These are phyloP conservation scores for Lepidium sativum DNA, from an alignment of 345 rosid species.

Conservation along the genomic window DNA sequence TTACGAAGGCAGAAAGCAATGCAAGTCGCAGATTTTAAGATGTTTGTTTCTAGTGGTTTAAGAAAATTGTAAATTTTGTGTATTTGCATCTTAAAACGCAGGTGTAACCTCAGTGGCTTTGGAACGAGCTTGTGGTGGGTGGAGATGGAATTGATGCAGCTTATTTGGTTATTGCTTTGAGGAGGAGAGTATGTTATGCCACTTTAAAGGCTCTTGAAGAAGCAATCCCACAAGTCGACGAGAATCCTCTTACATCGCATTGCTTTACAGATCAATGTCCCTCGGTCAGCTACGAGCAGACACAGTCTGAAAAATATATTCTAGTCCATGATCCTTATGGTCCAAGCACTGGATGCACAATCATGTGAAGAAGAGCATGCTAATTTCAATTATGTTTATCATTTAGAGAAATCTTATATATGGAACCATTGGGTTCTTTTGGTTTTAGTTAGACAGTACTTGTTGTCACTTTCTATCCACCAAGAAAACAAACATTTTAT, in stretches of 20 bases:
- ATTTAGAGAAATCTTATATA: constrained; percentile 19
- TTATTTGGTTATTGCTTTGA: constrained; percentile 24
- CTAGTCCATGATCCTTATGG: no score
- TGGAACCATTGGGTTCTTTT: constrained; percentile 11
- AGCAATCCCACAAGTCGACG: no score
- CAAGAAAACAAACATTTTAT: no score
- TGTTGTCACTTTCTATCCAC: not conserved
- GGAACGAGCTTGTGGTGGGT: constrained; percentile 30
- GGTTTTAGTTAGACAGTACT: constrained; percentile 9
- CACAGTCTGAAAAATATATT: no score
- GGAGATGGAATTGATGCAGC: constrained; percentile 38
- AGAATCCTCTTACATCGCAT: no score
- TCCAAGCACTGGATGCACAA: no score
- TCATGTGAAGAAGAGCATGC: no score
- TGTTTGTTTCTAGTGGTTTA: constrained; percentile 3
- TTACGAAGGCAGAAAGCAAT: constrained; percentile 26
- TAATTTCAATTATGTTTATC: no score
- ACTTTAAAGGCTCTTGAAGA: constrained; percentile 12
- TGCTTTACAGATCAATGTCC: no score
- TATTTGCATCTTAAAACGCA: not conserved
- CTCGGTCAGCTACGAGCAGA: no score
- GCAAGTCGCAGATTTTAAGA: constrained; percentile 27
- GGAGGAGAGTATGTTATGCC: constrained; percentile 32
- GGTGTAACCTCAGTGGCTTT: constrained; percentile 38
- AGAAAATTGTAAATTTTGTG: not conserved